A percentile compares a stretch with the other conserved stretches of the same genome.
phyloP scores from a whole-genome alignment of 805 yeast genomes.

The Metschnikowia kofuensis region DNA sequence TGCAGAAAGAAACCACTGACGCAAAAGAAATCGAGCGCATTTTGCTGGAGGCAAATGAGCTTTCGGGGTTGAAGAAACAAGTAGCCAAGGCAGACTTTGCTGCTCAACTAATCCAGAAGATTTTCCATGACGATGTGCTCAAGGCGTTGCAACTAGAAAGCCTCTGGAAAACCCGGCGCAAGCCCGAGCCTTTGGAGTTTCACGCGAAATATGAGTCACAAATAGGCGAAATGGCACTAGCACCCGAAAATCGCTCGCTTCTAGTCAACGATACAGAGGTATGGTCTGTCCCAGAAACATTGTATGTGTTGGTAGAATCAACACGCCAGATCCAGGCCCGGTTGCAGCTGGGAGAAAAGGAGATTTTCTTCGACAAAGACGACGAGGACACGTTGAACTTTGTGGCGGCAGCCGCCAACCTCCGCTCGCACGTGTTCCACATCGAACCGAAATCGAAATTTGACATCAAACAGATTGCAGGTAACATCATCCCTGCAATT shows the following conservation, averaged over 20 bases:
- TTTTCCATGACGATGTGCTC: constrained; percentile 74
- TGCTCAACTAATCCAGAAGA: constrained; percentile 50
- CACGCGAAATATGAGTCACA: constrained; percentile 14
- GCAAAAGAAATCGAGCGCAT: constrained; percentile 62
- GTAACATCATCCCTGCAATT: constrained; percentile 96
- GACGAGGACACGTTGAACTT: constrained; percentile 88
- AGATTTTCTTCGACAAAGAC: constrained; percentile 83
- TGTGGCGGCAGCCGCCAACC: constrained; percentile 81
- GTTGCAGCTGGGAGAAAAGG: constrained; percentile 28
- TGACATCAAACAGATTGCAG: constrained; percentile 92
- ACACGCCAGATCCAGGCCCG: constrained; percentile 52
- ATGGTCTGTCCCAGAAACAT: constrained; percentile 65
- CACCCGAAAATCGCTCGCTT: constrained; percentile 22
- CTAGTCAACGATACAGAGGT: constrained; percentile 37
- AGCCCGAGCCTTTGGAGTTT: constrained; percentile 62
- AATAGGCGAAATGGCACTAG: constrained; percentile 13
- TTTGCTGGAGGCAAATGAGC: constrained; percentile 64
- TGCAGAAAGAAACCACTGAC: constrained; percentile 55
- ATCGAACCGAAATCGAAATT: constrained; percentile 75
- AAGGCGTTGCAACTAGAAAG: constrained; percentile 68
- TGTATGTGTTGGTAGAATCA: constrained; percentile 54
- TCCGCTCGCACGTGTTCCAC: constrained; percentile 66
- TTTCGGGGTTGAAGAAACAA: constrained; percentile 36
- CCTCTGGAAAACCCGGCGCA: constrained; percentile 69
- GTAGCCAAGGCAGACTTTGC: constrained; percentile 21